Evolutionary conservation across 2,329 filamentous ascomycete species (phyloP).

Genomic region (Penicillium sp.): DNA sequence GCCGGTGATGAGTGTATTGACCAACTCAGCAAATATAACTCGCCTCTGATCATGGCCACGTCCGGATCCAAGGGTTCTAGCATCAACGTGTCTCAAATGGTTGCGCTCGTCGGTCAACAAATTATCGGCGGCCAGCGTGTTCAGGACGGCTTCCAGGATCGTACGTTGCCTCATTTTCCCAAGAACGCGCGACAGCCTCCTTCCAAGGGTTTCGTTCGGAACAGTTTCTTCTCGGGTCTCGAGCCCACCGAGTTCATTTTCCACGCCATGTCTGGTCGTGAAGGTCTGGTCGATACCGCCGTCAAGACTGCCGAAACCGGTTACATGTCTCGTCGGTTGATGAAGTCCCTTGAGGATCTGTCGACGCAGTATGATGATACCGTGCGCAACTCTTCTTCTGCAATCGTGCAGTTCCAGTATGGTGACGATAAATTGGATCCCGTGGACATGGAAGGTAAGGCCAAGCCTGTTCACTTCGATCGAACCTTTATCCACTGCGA

Average conservation of each 20-base stretch:
- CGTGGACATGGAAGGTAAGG: constrained; percentile 94
- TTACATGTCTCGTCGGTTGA: constrained; percentile 96
- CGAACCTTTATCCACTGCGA: constrained; percentile 80
- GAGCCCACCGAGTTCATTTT: constrained; percentile 92
- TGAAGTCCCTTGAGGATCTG: constrained; percentile 96
- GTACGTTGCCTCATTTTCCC: constrained; percentile 89
- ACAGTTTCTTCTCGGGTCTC: constrained; percentile 94
- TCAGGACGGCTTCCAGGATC: constrained; percentile 91
- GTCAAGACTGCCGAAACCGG: constrained; percentile 98
- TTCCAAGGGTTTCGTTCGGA: constrained; percentile 92
- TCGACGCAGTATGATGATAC: constrained; percentile 93
- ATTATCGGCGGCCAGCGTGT: constrained; percentile 95
- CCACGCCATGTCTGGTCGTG: constrained; percentile 96
- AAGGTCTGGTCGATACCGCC: constrained; percentile 96
- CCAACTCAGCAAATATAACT: constrained; percentile 84
- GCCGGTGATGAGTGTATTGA: constrained; percentile 88
- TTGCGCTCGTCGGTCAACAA: constrained; percentile 93
- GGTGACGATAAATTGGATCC: constrained; percentile 94
- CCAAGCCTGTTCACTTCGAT: constrained; percentile 85
- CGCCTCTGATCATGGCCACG: constrained; percentile 92
- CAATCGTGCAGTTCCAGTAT: constrained; percentile 94
- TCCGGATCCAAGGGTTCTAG: constrained; percentile 95
- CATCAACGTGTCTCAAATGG: constrained; percentile 99
- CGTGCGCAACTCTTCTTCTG: constrained; percentile 81
- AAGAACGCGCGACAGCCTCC: constrained; percentile 90